A percentile compares a stretch with the other conserved stretches of the same genome.
Evolutionary conservation across 2,329 filamentous ascomycete species (phyloP).

Genomic region (Neofusicoccum umdonicola): DNA sequence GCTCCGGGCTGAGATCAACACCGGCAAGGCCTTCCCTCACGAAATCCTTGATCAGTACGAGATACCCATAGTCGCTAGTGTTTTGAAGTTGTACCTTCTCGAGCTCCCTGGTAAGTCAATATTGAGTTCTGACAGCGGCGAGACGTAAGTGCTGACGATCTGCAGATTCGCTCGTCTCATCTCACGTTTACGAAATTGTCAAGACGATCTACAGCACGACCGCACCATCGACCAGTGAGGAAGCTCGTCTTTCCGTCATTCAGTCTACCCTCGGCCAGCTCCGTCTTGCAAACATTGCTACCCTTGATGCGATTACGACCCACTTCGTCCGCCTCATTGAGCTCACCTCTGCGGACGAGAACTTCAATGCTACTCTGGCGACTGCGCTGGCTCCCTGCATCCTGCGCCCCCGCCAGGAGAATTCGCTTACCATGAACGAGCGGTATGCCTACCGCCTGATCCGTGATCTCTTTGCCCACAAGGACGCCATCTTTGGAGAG

Average conservation of each 20-base stretch:
- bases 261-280: slow-evolving; percentile 95
- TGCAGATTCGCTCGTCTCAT: slow-evolving; percentile 92
- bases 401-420: slow-evolving; percentile 81
- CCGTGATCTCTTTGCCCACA: slow-evolving; percentile 88
- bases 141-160: background rate
- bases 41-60: slow-evolving; percentile 85
- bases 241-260: slow-evolving; percentile 80
- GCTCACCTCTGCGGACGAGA: slow-evolving; percentile 90
- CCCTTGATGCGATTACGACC: slow-evolving; percentile 96
- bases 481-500: slow-evolving; percentile 92
- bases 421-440: slow-evolving; percentile 90
- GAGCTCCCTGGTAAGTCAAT: slow-evolving; percentile 77
- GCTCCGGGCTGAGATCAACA: slow-evolving; percentile 78
- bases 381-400: slow-evolving; percentile 78
- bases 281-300: slow-evolving; percentile 94
- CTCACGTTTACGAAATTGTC: slow-evolving; percentile 97
- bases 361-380: slow-evolving; percentile 74
- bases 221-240: slow-evolving; percentile 64
- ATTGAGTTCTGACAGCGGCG: background rate
- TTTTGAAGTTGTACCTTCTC: slow-evolving; percentile 89
- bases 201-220: slow-evolving; percentile 93
- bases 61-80: slow-evolving; percentile 87
- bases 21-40: slow-evolving; percentile 73
- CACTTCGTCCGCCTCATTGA: slow-evolving; percentile 97
- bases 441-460: slow-evolving; percentile 88